Percentiles rank a stretch among this genome's conserved stretches.
Conservation (phyloP, 2,329 filamentous ascomycete species). For the Sporothrix pallida region DNA sequence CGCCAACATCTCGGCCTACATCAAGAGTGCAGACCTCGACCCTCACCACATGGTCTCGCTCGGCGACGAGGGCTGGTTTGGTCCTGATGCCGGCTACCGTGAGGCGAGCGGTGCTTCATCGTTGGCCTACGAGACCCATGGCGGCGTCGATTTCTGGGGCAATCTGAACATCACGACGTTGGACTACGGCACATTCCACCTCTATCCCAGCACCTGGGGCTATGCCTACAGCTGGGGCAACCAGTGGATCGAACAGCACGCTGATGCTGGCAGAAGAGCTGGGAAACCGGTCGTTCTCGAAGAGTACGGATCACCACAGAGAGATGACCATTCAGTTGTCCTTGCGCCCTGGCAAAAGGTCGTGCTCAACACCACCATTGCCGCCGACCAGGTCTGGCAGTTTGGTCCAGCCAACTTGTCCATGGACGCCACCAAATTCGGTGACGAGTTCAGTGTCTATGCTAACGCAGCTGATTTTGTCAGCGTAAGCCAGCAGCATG, state of each 20-base stretch:
- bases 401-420: conserved; percentile 30
- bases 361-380: conserved; percentile 26
- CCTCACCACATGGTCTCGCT: conserved; percentile 63
- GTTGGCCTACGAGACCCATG: conserved; percentile 56
- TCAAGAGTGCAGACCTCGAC: conserved; percentile 41
- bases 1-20: conserved; percentile 59
- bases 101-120: conserved; percentile 51
- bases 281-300: conserved; percentile 32
- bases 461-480: conserved; percentile 20
- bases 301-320: conserved; percentile 34
- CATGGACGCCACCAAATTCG: conserved; percentile 22
- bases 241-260: conserved; percentile 37
- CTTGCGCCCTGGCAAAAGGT: conserved; percentile 32
- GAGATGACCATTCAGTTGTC: conserved; percentile 16
- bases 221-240: conserved; percentile 32
- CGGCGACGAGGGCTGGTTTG: conserved; percentile 68
- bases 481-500: conserved; percentile 15
- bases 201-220: conserved; percentile 49
- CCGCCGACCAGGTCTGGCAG: conserved; percentile 35
- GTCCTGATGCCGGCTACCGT: conserved; percentile 58
- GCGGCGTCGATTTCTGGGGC: conserved; percentile 56
- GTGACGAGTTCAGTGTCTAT: conserved; percentile 34
- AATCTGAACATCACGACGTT: conserved; percentile 59
- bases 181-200: conserved; percentile 59
- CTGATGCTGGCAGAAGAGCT: conserved; percentile 23